Evolutionary conservation across 148 eudicot genomes (phyloP).

Genomic region (Fagopyrum esculentum): DNA sequence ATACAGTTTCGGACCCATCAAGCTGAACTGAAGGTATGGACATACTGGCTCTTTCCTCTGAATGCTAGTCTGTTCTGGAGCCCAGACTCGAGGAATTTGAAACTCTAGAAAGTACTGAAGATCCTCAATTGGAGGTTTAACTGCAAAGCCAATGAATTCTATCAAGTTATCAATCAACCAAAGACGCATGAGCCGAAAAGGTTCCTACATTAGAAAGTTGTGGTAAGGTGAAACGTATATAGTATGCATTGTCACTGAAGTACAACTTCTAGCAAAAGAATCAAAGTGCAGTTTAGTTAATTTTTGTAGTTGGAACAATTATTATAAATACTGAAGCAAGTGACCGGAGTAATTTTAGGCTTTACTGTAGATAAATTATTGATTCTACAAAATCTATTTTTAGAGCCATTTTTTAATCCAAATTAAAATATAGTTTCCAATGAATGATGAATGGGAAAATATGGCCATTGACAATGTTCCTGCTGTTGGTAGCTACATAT

Average conservation of each 20-base stretch:
- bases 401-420: neutral
- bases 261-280: no score
- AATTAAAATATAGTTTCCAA: neutral
- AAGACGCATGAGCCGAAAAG: neutral
- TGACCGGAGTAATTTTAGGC: no score
- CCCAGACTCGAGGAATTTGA: conserved; percentile 90
- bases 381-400: no score
- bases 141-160: conserved; percentile 28
- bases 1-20: conserved; percentile 96
- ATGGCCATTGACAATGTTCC: neutral
- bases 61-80: conserved; percentile 74
- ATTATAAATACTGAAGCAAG: no score
- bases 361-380: no score
- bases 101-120: conserved; percentile 92
- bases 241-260: no score
- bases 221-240: no score
- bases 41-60: conserved; percentile 96
- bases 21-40: conserved; percentile 83
- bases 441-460: neutral
- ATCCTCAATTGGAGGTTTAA: conserved; percentile 99
- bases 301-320: no score
- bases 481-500: neutral
- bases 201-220: no score
- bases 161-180: neutral
- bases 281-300: no score